These are phyloP conservation scores for Parietaria judaica DNA, from an alignment of 306 rosid species.

Conservation along the genomic window DNA sequence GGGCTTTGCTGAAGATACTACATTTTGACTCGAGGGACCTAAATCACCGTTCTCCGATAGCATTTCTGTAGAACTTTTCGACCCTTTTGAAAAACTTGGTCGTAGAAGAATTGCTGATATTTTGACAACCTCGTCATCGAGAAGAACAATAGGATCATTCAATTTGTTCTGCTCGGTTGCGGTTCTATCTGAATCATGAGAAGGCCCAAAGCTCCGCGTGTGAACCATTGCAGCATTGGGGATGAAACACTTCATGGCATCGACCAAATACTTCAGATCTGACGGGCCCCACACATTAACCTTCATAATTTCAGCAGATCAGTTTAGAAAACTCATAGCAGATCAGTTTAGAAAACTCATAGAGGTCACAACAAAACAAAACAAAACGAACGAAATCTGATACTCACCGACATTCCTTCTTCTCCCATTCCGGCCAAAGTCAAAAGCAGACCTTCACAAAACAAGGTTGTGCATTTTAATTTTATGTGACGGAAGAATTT, in stretches of 20 bases:
- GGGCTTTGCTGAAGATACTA: conserved; percentile 34
- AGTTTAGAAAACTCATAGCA: conserved; percentile 13
- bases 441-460: conserved; percentile 64
- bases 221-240: conserved; percentile 94
- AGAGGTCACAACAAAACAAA: neutral
- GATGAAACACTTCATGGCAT: conserved; percentile 81
- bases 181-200: conserved; percentile 21
- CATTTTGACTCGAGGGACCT: conserved; percentile 23
- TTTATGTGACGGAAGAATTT: conserved; percentile 15
- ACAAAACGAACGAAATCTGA: conserved; percentile 9
- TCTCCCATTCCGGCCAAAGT: conserved; percentile 96
- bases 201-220: conserved; percentile 78
- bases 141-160: conserved; percentile 59
- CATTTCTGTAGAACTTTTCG: conserved; percentile 12
- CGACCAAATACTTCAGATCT: conserved; percentile 70
- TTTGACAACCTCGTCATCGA: conserved; percentile 79
- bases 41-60: conserved; percentile 9
- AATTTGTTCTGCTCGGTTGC: conserved; percentile 22
- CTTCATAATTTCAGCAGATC: conserved; percentile 34
- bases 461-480: conserved; percentile 14
- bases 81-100: conserved; percentile 30
- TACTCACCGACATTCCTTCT: conserved; percentile 78
- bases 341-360: conserved; percentile 8
- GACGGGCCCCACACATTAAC: conserved; percentile 88
- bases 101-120: conserved; percentile 69